Conservation (phyloP, 371 early-diverging fungal species). For the Scutellospora calospora region DNA sequence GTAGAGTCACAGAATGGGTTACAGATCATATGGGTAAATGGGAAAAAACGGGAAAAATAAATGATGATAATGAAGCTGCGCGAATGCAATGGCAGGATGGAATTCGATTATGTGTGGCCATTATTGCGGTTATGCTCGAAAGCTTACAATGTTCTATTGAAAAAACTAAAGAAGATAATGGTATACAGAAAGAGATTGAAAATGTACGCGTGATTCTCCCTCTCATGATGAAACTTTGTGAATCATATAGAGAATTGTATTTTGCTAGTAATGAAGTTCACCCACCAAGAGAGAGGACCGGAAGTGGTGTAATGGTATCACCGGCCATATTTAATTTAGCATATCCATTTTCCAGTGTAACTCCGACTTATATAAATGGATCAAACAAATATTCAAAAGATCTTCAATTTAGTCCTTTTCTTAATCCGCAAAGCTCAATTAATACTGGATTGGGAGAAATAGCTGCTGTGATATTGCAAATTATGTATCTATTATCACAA, state of each 20-base stretch:
- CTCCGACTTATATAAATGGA: not conserved
- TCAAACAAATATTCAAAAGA: constrained; percentile 34
- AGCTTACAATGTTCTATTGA: constrained; percentile 39
- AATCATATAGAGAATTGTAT: constrained; percentile 41
- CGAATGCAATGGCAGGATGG: constrained; percentile 44
- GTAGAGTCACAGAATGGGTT: constrained; percentile 67
- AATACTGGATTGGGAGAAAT: constrained; percentile 61
- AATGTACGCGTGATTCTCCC: constrained; percentile 40
- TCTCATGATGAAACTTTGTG: constrained; percentile 39
- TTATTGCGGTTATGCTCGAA: constrained; percentile 40
- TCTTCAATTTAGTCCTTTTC: not conserved
- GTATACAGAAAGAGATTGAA: constrained; percentile 28
- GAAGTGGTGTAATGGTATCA: not conserved
- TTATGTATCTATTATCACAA: constrained; percentile 57
- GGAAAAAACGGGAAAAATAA: constrained; percentile 36
- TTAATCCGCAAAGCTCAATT: constrained; percentile 44
- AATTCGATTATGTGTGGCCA: constrained; percentile 35
- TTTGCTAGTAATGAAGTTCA: constrained; percentile 6
- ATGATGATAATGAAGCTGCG: constrained; percentile 3
- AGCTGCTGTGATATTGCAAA: constrained; percentile 57
- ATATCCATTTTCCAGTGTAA: not conserved
- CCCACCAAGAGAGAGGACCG: not conserved
- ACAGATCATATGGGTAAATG: constrained; percentile 60
- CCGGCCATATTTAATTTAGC: constrained; percentile 1
- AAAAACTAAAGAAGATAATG: not conserved